phyloP scores from a whole-genome alignment of 768 basidiomycete genomes.

The Leccinum olivaceopallidum region DNA sequence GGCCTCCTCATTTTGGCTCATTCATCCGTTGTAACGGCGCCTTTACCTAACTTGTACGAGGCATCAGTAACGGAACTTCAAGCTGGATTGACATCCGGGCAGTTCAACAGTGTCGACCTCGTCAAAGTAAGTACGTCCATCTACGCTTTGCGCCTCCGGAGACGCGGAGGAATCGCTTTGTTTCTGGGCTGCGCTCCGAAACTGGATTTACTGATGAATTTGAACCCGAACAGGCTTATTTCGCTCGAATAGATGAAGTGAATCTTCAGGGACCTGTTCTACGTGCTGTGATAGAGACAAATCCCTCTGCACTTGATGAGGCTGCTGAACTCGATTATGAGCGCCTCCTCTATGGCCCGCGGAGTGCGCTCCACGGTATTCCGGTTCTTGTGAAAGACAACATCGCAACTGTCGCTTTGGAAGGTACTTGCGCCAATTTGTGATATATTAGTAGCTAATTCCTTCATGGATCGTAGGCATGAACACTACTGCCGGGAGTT shows the following conservation, averaged over 20 bases:
- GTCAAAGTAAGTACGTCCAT: slow-evolving; percentile 34
- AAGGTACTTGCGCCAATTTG: slow-evolving; percentile 17
- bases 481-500: slow-evolving; percentile 45
- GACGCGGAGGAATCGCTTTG: background rate
- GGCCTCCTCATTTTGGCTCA: slow-evolving; percentile 4
- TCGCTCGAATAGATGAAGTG: slow-evolving; percentile 45
- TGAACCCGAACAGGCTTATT: slow-evolving; percentile 36
- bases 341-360: slow-evolving; percentile 27
- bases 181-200: background rate
- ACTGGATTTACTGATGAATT: background rate
- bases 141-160: background rate
- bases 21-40: slow-evolving; percentile 7
- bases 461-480: slow-evolving; percentile 28
- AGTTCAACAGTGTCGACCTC: slow-evolving; percentile 43
- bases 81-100: slow-evolving; percentile 34
- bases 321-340: slow-evolving; percentile 37
- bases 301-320: slow-evolving; percentile 37
- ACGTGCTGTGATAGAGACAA: slow-evolving; percentile 43
- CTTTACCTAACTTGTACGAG: slow-evolving; percentile 42
- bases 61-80: slow-evolving; percentile 41
- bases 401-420: slow-evolving; percentile 31
- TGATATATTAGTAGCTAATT: too few species aligned
- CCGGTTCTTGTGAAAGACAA: slow-evolving; percentile 39
- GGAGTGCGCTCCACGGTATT: slow-evolving; percentile 40
- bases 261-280: slow-evolving; percentile 38